Evolutionary conservation across 2,329 filamentous ascomycete genomes (phyloP), one percentile per base, ranked within the genome.

Genomic region (Venturia nashicola): DNA sequence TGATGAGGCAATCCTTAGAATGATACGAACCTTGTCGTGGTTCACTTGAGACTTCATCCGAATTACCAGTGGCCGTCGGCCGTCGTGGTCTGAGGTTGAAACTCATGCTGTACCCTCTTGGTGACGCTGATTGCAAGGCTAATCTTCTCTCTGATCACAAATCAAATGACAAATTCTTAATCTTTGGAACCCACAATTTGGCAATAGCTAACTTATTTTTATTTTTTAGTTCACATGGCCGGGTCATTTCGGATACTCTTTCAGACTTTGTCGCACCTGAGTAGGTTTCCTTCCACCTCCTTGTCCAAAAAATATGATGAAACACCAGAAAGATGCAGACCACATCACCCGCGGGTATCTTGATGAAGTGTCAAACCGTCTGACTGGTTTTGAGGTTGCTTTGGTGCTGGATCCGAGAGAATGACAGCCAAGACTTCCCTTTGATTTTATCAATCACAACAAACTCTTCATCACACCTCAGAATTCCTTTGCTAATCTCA

Each of bases 1-100:
- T 57, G 51, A 57, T 57, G 51, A 57, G 32, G 4, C n/a, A 57
- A 36, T 57, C 51, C 51, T 57, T 57, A 57, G 51, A 7, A 57
- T 57, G 51, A 57, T 3, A 18, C n/a, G 9, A 7, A 51, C 51
- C 51, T 57, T 36, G 46, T 20, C 51, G 14, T 14, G 51, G 51
- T 36, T 32, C 51, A 57, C 51, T 36, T 34, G 18, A 57, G 51
- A 32, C 27, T 57, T 27, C 27, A 57, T 27, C 51, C 51, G 16
- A 57, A 57, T 57, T n/a, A 57, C 51, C 51, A 9, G 51, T 36
- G 27, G 46, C 46, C 20, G 8, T 11, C 23, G 20, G 46, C 32
- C 18, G 12, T 57, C 51, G 3, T n/a, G 51, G 14, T 57, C 32
- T 57, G 51, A 57, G 51, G 51, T n/a, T 36, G 32, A 16, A 12